Base-by-base conservation (phyloP, 2,329 filamentous ascomycete genomes). In the Catunica adiposa region DNA sequence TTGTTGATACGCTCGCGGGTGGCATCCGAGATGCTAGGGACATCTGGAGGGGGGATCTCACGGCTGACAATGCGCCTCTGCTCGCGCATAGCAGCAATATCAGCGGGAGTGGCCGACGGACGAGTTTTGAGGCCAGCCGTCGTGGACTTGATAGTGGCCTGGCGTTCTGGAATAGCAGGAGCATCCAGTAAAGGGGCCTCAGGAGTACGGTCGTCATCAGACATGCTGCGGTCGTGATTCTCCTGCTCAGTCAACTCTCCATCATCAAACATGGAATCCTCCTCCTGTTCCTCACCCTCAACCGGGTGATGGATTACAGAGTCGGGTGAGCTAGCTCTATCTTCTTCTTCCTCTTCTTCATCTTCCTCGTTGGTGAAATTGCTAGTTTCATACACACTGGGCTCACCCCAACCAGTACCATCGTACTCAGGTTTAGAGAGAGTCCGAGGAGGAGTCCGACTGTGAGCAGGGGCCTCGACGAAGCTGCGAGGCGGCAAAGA, bases 41-140 rank as follows among this genome's bases (percentile, higher is more conserved):
- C 81, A 1, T 76, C 70, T 5, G 81, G 80, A 17, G 83, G 69
- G 1, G 79, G 78, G 17, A 80, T 72, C 63, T 89, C 85, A 42
- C 82, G 80, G 69, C 89, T 95, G 61, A 94, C 86, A 63, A 89
- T 81, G 59, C 89, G 81, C 61, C 90, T 82, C 61, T 86, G 80
- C 62, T 90, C 87, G 44, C 88, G 84, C 88, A 97, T 94, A 3
- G 85, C 77, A 56, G 81, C 73, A 52, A 90, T 70, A 66, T 97
- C 90, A 1, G 87, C 83, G 1, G 89, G 89, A 0, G 89, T 94
- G 40, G 88, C 80, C 1, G 90, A 96, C 15, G 88, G 81, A 34
- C 90, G 79, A 0, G 89, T 92, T 73, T 94, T 96, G 42, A 97
- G 76, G 67, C 83, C 88, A 9, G 86, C 87, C 6, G 88, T 86